phyloP scores from a whole-genome alignment of 345 rosid species.

The Eucalyptus polyanthemos region DNA sequence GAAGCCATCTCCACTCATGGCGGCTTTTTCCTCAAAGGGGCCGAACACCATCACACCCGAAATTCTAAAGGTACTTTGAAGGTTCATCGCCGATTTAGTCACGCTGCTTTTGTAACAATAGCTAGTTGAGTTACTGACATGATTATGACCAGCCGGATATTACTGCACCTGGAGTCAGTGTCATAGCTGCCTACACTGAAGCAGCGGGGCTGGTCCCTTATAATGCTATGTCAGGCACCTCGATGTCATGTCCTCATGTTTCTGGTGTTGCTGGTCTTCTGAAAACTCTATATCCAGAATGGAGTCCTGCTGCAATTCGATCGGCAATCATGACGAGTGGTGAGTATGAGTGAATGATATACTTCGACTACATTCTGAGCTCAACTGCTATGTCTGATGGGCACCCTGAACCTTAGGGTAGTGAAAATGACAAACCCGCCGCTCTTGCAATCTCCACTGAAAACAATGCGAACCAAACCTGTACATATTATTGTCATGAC shows the following conservation, averaged over 20 bases:
- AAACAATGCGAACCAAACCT: not conserved
- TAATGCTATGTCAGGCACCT: constrained; percentile 58
- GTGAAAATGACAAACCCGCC: not conserved
- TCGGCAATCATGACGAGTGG: constrained; percentile 86
- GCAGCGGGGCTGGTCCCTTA: constrained; percentile 38
- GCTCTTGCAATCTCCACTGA: not conserved
- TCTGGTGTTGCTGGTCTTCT: constrained; percentile 76
- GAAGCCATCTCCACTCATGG: constrained; percentile 70
- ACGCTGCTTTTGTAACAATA: not conserved
- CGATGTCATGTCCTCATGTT: constrained; percentile 90
- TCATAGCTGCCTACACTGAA: constrained; percentile 70
- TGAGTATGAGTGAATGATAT: not conserved
- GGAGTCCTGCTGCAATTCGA: constrained; percentile 82
- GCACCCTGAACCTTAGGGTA: not conserved
- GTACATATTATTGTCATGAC: not conserved
- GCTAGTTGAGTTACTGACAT: not conserved
- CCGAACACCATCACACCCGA: constrained; percentile 52
- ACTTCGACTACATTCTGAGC: not conserved
- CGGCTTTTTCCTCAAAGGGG: constrained; percentile 73
- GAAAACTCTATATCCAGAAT: constrained; percentile 51
- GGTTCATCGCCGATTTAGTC: not conserved
- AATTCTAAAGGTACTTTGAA: constrained; percentile 43
- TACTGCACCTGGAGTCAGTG: constrained; percentile 79
- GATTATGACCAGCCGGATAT: constrained; percentile 41
- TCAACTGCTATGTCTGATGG: not conserved